Percentiles rank a stretch among this genome's conserved stretches.
phyloP scores from a whole-genome alignment of 1,284 basidiomycete species.

The Ceratobasidium theobromae region DNA sequence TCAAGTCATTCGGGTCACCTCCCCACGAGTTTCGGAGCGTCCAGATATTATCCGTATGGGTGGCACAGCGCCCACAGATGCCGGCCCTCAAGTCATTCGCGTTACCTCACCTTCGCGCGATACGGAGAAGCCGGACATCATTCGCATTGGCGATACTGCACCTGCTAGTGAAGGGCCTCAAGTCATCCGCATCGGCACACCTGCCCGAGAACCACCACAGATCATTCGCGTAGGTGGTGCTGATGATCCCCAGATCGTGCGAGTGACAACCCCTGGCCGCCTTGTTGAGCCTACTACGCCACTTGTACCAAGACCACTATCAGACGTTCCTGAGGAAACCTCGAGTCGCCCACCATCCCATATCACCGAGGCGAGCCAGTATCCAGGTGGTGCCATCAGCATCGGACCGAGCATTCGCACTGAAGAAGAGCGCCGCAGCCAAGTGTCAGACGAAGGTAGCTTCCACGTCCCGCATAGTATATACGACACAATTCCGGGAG shows the following conservation, averaged over 20 bases:
- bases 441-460: not conserved
- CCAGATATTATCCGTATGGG: slow-evolving; percentile 32
- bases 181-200: too few relatives aligned
- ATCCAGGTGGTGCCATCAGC: not conserved
- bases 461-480: slow-evolving; percentile 1
- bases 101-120: not conserved
- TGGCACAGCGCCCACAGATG: not conserved
- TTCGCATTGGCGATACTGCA: not conserved
- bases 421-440: not conserved
- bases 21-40: slow-evolving; percentile 10
- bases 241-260: not conserved
- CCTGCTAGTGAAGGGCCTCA: not conserved
- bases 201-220: too few relatives aligned
- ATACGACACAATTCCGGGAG: not conserved
- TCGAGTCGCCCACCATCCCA: not conserved
- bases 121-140: not conserved
- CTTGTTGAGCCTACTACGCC: not conserved
- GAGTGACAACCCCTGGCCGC: slow-evolving; percentile 4
- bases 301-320: not conserved
- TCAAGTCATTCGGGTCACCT: slow-evolving; percentile 22
- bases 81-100: slow-evolving; percentile 10
- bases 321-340: slow-evolving; percentile 3
- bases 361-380: not conserved
- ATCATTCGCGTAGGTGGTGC: slow-evolving; percentile 18
- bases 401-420: not conserved